These are phyloP conservation scores for Aspergillus caelatus DNA, from an alignment of 2,329 filamentous ascomycete genomes.

Conservation along the genomic window DNA sequence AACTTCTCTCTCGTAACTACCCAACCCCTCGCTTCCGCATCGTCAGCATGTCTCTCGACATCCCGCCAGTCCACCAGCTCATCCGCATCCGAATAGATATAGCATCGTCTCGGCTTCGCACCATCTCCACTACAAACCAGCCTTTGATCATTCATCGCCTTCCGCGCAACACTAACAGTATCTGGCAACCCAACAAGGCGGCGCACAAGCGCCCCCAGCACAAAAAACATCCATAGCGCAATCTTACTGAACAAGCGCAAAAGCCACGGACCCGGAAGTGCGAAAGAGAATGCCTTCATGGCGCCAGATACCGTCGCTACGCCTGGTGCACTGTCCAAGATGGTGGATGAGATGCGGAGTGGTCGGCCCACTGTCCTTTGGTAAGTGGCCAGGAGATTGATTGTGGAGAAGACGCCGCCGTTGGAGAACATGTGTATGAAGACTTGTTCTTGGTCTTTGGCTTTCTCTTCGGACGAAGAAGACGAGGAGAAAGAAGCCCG, in stretches of 20 bases:
- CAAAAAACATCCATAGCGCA: constrained; percentile 18
- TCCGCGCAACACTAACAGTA: constrained; percentile 30
- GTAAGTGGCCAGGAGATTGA: constrained; percentile 44
- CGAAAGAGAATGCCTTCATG: constrained; percentile 40
- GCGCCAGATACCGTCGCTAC: constrained; percentile 27
- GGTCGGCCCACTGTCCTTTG: constrained; percentile 32
- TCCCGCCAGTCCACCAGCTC: constrained; percentile 39
- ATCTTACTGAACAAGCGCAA: constrained; percentile 13
- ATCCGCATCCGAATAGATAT: constrained; percentile 46
- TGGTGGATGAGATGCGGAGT: constrained; percentile 44
- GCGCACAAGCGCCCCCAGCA: constrained; percentile 22
- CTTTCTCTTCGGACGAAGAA: not conserved
- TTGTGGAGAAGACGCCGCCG: constrained; percentile 47
- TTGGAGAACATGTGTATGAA: constrained; percentile 56
- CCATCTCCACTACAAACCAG: constrained; percentile 20
- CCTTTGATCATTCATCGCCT: constrained; percentile 34
- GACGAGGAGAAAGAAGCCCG: constrained; percentile 23
- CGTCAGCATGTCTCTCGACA: constrained; percentile 40
- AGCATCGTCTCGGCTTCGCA: constrained; percentile 30
- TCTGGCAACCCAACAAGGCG: constrained; percentile 24
- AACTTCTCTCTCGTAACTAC: constrained; percentile 41
- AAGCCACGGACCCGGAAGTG: constrained; percentile 35
- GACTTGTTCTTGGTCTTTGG: constrained; percentile 26
- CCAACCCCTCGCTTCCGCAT: constrained; percentile 36
- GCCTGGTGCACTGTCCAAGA: constrained; percentile 53